phyloP scores from a whole-genome alignment of 1,284 basidiomycete species.

The Serendipita sp. region DNA sequence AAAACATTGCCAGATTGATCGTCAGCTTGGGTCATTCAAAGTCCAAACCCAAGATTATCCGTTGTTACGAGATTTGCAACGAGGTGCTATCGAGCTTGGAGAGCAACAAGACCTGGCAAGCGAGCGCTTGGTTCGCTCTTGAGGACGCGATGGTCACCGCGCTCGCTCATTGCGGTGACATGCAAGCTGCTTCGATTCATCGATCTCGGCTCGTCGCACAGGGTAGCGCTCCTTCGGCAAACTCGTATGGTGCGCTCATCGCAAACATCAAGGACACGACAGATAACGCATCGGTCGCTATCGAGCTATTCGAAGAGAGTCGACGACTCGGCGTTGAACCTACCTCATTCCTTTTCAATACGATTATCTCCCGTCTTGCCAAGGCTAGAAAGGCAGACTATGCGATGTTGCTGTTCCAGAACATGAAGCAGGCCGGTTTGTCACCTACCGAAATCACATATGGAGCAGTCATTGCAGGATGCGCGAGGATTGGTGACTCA shows the following conservation, averaged over 20 bases:
- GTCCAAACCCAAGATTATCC: conserved; percentile 45
- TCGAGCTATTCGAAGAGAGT: conserved; percentile 74
- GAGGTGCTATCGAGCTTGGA: conserved; percentile 34
- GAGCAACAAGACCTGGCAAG: conserved; percentile 35
- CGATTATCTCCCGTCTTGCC: conserved; percentile 85
- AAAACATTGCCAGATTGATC: conserved; percentile 49
- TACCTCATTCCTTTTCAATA: conserved; percentile 86
- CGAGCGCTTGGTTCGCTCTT: conserved; percentile 56
- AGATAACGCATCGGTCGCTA: conserved; percentile 78
- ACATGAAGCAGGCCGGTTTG: conserved; percentile 61
- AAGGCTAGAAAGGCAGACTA: conserved; percentile 84
- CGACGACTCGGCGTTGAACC: conserved; percentile 53
- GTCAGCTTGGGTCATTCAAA: conserved; percentile 49
- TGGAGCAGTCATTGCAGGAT: conserved; percentile 89
- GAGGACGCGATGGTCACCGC: conserved; percentile 85
- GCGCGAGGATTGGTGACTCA: conserved; percentile 84
- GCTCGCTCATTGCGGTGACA: conserved; percentile 63
- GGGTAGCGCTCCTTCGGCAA: conserved; percentile 67
- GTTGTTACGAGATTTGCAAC: conserved; percentile 62
- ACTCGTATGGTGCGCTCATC: conserved; percentile 85
- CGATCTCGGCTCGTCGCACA: conserved; percentile 64
- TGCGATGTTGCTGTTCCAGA: conserved; percentile 72
- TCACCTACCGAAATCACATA: conserved; percentile 81
- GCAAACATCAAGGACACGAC: conserved; percentile 81
- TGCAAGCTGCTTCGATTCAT: conserved; percentile 70